Percentiles rank a stretch among this genome's conserved stretches.
phyloP scores from a whole-genome alignment of 345 rosid genomes.

The Eucalyptus sp. region DNA sequence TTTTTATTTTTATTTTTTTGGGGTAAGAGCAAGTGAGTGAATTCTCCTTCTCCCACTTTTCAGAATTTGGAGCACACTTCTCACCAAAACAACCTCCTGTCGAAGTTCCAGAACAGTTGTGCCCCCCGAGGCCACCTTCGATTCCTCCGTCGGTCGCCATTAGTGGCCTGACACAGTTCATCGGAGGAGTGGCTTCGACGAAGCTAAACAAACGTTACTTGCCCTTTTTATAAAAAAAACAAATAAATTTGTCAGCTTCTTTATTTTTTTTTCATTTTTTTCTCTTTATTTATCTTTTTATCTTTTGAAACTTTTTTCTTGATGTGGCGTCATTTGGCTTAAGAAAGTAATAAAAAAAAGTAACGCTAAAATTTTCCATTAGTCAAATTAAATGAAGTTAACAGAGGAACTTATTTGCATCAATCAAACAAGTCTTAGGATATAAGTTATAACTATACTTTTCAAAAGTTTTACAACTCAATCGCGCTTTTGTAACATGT shows the following conservation, averaged over 20 bases:
- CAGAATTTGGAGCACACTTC: neutral
- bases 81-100: neutral
- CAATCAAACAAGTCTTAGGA: too few species aligned
- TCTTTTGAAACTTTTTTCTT: too few species aligned
- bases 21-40: neutral
- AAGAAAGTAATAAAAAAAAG: too few species aligned
- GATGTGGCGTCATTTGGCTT: neutral
- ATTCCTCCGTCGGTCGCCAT: neutral
- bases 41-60: neutral
- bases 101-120: neutral
- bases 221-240: neutral
- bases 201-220: neutral
- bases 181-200: neutral
- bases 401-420: neutral
- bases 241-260: neutral
- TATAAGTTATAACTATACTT: too few species aligned
- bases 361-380: fast-evolving
- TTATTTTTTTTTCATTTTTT: too few species aligned
- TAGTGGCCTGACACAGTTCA: fast-evolving
- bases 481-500: too few species aligned
- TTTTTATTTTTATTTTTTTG: too few species aligned
- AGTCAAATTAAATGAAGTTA: too few species aligned
- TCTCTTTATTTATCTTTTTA: too few species aligned
- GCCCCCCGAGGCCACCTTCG: neutral
- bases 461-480: too few species aligned